phyloP scores from a whole-genome alignment of 75 land plant genomes.

The Sequoia sempervirens region DNA sequence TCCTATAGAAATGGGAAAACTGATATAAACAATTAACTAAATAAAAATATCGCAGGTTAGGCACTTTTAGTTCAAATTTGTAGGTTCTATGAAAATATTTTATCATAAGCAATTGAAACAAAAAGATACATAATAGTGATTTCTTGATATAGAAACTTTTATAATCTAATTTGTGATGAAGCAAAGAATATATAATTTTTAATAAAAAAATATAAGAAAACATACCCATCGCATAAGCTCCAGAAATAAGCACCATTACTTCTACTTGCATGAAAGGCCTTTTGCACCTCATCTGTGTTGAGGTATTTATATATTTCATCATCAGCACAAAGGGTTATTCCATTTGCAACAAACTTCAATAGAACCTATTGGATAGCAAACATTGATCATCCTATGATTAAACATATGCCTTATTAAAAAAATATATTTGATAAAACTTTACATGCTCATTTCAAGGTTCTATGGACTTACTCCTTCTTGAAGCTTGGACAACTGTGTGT shows the following conservation, averaged over 20 bases:
- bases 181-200: no score
- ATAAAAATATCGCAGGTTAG: no score
- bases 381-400: background rate
- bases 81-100: no score
- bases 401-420: background rate
- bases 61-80: no score
- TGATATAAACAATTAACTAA: no score
- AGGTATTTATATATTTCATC: background rate
- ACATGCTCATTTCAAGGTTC: background rate
- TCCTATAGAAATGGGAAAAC: no score
- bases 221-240: background rate
- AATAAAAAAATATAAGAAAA: no score
- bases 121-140: no score
- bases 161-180: no score
- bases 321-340: conserved; percentile 17
- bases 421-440: background rate
- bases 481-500: background rate
- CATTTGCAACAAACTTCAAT: background rate
- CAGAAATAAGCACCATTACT: background rate
- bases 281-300: background rate
- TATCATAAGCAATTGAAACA: no score
- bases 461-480: background rate
- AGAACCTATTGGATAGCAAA: background rate
- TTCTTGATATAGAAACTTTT: no score
- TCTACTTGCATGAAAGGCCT: background rate